Evolutionary conservation across 2,329 filamentous ascomycete species (phyloP).

Genomic region (Leptosphaerulina australis): DNA sequence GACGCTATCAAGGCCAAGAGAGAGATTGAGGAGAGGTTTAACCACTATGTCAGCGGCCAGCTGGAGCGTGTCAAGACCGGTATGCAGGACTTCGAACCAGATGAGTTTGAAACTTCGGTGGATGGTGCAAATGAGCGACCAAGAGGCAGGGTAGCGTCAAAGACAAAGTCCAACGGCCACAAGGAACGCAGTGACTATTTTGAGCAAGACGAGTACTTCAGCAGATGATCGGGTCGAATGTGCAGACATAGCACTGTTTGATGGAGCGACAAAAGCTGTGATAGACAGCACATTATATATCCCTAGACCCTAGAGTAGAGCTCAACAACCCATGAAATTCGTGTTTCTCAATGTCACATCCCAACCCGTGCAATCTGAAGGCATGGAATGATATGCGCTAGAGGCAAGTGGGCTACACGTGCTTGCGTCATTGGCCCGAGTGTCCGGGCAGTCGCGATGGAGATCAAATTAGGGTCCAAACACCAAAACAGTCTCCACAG

Average conservation of each 20-base stretch:
- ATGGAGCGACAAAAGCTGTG: constrained; percentile 12
- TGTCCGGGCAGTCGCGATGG: constrained; percentile 19
- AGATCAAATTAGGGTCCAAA: constrained; percentile 19
- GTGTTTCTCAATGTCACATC: neutral
- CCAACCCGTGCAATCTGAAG: constrained; percentile 1
- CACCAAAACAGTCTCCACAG: constrained; percentile 18
- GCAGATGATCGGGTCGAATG: constrained; percentile 21
- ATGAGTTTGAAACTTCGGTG: constrained; percentile 67
- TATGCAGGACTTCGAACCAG: constrained; percentile 60
- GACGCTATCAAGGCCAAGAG: constrained; percentile 52
- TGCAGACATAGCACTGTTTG: constrained; percentile 6
- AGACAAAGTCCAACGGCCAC: constrained; percentile 31
- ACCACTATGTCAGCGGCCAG: constrained; percentile 82
- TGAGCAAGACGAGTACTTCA: constrained; percentile 38
- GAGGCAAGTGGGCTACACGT: constrained; percentile 8
- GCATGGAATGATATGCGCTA: constrained; percentile 1
- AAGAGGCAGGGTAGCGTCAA: constrained; percentile 12
- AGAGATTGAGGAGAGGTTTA: constrained; percentile 66
- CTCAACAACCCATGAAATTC: constrained; percentile 13
- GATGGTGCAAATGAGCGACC: constrained; percentile 48
- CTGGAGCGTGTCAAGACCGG: constrained; percentile 72
- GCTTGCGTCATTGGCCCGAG: constrained; percentile 22
- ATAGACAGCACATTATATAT: constrained; percentile 17
- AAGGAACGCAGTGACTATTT: constrained; percentile 38
- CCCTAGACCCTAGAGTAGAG: constrained; percentile 33